A percentile compares a stretch with the other conserved stretches of the same genome.
phyloP scores from a whole-genome alignment of 1,139 yeast species.

The Magnusiomyces ingens region DNA sequence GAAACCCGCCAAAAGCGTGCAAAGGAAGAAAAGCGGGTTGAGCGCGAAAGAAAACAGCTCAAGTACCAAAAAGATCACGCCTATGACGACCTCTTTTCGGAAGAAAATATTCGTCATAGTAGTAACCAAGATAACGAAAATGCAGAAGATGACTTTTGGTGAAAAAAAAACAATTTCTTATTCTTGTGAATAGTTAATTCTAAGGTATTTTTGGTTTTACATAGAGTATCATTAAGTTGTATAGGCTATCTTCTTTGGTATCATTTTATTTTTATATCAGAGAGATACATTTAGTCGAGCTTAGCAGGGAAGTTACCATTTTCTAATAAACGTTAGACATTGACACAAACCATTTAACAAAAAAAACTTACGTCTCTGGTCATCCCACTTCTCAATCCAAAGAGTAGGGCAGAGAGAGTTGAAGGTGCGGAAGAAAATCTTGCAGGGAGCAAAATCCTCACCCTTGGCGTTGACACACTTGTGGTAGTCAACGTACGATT shows the following conservation, averaged over 20 bases:
- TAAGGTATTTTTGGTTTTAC: slow-evolving; percentile 2
- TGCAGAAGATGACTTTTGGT: slow-evolving; percentile 66
- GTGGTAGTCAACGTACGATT: slow-evolving; percentile 95
- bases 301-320: slow-evolving; percentile 66
- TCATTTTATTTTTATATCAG: neutral
- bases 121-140: slow-evolving; percentile 53
- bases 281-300: slow-evolving; percentile 30
- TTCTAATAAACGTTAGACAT: slow-evolving; percentile 21
- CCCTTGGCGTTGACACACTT: slow-evolving; percentile 95
- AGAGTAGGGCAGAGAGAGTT: slow-evolving; percentile 85
- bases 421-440: slow-evolving; percentile 88
- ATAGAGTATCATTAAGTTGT: slow-evolving; percentile 12
- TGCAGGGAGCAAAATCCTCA: slow-evolving; percentile 96
- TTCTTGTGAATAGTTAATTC: neutral
- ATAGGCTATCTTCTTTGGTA: neutral
- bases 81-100: slow-evolving; percentile 53
- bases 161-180: slow-evolving; percentile 7
- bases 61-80: slow-evolving; percentile 38
- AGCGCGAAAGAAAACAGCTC: slow-evolving; percentile 29
- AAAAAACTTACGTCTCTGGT: slow-evolving; percentile 51
- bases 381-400: slow-evolving; percentile 96
- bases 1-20: slow-evolving; percentile 33
- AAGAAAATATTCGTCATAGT: slow-evolving; percentile 42
- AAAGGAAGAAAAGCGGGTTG: slow-evolving; percentile 24
- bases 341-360: neutral